Base-by-base conservation (phyloP, 371 early-diverging fungal species). In the Mortierella sp. region DNA sequence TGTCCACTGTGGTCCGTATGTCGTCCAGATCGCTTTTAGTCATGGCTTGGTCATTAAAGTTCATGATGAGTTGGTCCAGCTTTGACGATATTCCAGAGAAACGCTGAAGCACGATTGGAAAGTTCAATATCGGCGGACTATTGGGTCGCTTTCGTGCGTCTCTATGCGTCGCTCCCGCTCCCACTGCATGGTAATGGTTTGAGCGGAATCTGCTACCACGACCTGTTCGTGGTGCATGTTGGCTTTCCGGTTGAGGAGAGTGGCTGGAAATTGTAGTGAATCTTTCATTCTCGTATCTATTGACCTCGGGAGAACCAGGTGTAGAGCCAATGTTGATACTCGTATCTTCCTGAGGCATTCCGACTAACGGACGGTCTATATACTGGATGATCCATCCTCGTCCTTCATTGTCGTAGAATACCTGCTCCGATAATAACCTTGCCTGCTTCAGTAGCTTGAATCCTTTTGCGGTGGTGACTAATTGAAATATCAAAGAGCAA, bases 1-100 rank as follows among this genome's bases (percentile, higher is more conserved):
- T 60, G 30, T 80, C 73, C 48, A 80, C 65, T 12, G 61, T 45
- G 16, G 56, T 56, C 27, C 76, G 74, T 21, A 82, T 72, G 3
- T 64, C 71, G 16, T 71, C 62, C 38, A 73, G 38, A 50, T 61
- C 70, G 19, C 48, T 62, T 47, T 71, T 67, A 21, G 47, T 19
- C 57, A 80, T 71, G n/a, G 72, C 58, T 1, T 38, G 54, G 42
- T 82, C 82, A 24, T 79, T 79, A 54, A 80, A 82, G 28, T 64
- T 38, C 53, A 71, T 72, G 24, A 82, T 72, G 19, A 63, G 61
- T 9, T 71, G 47, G 21, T 80, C 67, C 12, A 65, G 58, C 18
- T 58, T 64, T 49, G 54, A 55, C 6, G 67, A 63, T 6, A 63
- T 43, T 13, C 67, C 73, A 5, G 73, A 67, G 34, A 72, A 67